Evolutionary conservation across 805 yeast genomes (phyloP), one percentile per base, ranked within the genome.

Genomic region (Kodamaea neixiangensis): DNA sequence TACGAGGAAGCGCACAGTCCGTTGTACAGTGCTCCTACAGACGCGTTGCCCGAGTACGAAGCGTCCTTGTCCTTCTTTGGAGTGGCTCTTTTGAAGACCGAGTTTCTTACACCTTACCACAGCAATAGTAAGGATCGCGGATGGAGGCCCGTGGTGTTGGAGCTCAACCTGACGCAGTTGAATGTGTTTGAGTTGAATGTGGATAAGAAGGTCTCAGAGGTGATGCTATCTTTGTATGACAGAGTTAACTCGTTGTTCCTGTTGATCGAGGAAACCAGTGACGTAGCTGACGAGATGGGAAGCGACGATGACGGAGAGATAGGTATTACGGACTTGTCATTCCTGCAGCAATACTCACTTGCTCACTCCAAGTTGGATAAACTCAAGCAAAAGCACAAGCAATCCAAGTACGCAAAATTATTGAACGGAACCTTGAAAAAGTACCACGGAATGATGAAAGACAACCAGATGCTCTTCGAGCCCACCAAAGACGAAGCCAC

Each of bases 91-190:
- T 49, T 67, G 34, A 68, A 71, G 41, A 63, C 66, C 14, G 78
- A 74, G 58, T 69, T 72, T 47, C 52, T 54, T 5, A 67, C 76
- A 1, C 78, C 78, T 0, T 74, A 66, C 59, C 69, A 65, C 48
- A 48, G 54, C 53, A 65, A 61, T 49, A 59, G 53, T 46, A 58
- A 62, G 6, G 50, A 58, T 17, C 49, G 71, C 29, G 47, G 57
- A 7, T 68, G 75, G 71, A 66, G 63, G 48, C 74, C 76, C 1
- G 75, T 74, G 15, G 54, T 71, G 19, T 58, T 71, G 19, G 76
- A 73, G 54, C 55, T 74, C 33, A 72, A 72, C 54, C 66, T 73
- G 37, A 74, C 75, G 15, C 77, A 73, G 52, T 60, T 74, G 29
- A 64, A 64, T 29, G 46, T 74, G 5, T 66, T 69, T 52, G 60